phyloP scores from a whole-genome alignment of 192 early-diverging fungal genomes.

The Coemansia sp. region DNA sequence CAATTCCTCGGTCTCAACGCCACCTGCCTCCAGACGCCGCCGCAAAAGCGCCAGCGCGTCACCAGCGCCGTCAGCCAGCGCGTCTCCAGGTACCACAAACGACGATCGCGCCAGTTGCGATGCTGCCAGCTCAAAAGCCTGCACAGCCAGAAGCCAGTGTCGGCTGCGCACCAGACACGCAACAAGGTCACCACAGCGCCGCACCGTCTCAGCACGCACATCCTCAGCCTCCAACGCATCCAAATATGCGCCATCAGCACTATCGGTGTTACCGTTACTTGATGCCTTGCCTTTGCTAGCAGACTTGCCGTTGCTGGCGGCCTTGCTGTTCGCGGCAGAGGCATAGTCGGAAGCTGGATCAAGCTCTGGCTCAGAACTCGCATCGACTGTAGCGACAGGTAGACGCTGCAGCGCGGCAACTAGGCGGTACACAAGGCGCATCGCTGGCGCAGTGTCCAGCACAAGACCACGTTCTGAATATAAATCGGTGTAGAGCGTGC shows the following conservation, averaged over 20 bases:
- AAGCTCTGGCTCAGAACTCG: not conserved
- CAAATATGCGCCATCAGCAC: conserved; percentile 4
- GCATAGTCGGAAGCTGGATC: not conserved
- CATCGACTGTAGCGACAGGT: not conserved
- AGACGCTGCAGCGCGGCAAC: conserved; percentile 26
- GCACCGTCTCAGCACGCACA: conserved; percentile 17
- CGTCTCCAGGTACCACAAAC: conserved; percentile 13
- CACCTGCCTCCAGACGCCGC: conserved; percentile 26
- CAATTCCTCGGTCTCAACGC: conserved; percentile 25
- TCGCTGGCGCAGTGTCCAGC: conserved; percentile 56
- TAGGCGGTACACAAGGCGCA: conserved; percentile 46
- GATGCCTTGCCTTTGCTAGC: not conserved
- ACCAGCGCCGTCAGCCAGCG: not conserved
- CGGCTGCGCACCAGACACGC: conserved; percentile 22
- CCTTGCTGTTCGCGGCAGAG: not conserved
- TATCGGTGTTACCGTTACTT: not conserved
- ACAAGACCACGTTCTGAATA: conserved; percentile 63
- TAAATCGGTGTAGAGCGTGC: conserved; percentile 49
- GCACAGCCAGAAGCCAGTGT: conserved; percentile 46
- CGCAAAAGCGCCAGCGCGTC: conserved; percentile 13
- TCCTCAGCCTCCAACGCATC: conserved; percentile 9
- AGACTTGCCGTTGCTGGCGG: not conserved
- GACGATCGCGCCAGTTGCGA: conserved; percentile 37
- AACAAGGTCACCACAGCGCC: conserved; percentile 27
- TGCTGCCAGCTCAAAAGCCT: conserved; percentile 21